Percentiles rank a stretch among this genome's conserved stretches.
Evolutionary conservation across 2,329 filamentous ascomycete species (phyloP).

Genomic region (Pezicula radicicola): DNA sequence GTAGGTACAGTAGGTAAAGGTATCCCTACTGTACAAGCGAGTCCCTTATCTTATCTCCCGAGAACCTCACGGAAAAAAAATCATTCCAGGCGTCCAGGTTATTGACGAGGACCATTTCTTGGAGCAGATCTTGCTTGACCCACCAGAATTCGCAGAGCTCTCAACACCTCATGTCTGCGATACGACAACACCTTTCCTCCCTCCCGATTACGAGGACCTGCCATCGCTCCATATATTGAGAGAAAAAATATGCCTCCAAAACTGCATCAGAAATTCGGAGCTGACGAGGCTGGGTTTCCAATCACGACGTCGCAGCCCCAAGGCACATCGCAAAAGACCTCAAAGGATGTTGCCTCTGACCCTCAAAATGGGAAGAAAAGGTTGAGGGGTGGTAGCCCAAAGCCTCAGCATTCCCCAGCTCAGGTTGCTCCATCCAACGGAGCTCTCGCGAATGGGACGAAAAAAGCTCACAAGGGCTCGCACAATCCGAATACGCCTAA

Average conservation of each 20-base stretch:
- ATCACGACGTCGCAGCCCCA: background rate
- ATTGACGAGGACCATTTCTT: too few species aligned
- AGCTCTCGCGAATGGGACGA: background rate
- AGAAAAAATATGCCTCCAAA: constrained; percentile 36
- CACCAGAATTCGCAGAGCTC: too few species aligned
- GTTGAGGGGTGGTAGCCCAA: constrained; percentile 17
- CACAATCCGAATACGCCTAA: background rate
- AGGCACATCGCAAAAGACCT: too few species aligned
- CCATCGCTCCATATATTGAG: background rate
- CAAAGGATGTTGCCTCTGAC: background rate
- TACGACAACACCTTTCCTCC: background rate
- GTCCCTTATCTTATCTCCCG: too few species aligned
- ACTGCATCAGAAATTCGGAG: constrained; percentile 35
- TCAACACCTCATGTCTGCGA: too few species aligned
- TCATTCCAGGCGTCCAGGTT: too few species aligned
- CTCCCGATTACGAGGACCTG: background rate
- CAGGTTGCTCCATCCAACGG: background rate
- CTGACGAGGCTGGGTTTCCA: constrained; percentile 21
- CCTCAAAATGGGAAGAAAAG: constrained; percentile 11
- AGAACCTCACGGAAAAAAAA: too few species aligned
- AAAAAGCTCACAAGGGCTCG: background rate
- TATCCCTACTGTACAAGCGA: too few species aligned
- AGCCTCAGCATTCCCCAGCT: constrained; percentile 2
- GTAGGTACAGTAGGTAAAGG: too few species aligned
- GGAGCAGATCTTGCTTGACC: too few species aligned